Percentiles rank a stretch among this genome's conserved stretches.
Evolutionary conservation across 2,329 filamentous ascomycete genomes (phyloP).

Genomic region (Diaporthe ampelina): DNA sequence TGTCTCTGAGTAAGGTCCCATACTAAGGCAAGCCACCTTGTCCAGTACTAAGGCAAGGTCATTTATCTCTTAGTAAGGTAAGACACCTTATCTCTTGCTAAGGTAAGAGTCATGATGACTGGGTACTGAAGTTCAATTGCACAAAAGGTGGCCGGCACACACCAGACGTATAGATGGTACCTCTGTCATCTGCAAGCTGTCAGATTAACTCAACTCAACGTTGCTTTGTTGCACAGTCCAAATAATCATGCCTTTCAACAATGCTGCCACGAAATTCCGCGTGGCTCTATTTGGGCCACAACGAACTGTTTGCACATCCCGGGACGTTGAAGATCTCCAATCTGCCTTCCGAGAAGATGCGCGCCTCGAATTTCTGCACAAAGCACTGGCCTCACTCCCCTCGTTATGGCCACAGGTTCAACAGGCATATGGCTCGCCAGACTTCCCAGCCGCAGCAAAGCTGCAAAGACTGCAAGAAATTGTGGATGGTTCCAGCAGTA

Average conservation of each 20-base stretch:
- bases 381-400: not conserved
- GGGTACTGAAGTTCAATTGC: not conserved
- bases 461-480: conserved; percentile 16
- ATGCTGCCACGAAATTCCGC: not conserved
- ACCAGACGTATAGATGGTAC: not conserved
- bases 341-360: conserved; percentile 12
- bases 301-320: conserved; percentile 1
- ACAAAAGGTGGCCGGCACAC: not conserved
- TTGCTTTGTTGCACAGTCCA: not conserved
- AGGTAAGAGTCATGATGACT: not conserved
- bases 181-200: conserved; percentile 1
- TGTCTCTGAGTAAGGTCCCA: not conserved
- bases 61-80: no score
- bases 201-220: not conserved
- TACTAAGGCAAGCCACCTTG: no score
- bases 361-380: conserved; percentile 9
- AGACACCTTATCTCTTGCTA: no score
- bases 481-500: not conserved
- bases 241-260: conserved; percentile 22
- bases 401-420: conserved; percentile 7
- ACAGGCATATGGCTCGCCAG: conserved; percentile 19
- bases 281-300: conserved; percentile 26
- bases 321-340: not conserved
- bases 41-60: no score
- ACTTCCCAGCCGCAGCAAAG: conserved; percentile 6